Evolutionary conservation across 164 flowering plant species (phyloP).

Genomic region (Nymphaea colorata): DNA sequence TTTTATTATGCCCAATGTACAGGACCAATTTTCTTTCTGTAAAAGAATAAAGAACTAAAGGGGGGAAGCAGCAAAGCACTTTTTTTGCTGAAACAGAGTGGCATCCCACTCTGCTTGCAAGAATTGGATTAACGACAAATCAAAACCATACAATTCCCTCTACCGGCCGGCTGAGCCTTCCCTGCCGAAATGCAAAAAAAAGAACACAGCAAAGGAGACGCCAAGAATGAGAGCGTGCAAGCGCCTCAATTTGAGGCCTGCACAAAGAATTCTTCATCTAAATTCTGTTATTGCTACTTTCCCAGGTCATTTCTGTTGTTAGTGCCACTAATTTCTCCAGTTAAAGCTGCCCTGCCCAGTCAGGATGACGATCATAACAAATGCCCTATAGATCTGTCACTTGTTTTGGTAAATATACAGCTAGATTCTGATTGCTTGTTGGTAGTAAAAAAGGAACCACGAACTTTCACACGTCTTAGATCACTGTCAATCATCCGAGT

Average conservation of each 20-base stretch:
- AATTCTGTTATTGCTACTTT: constrained; percentile 1
- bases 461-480: background rate
- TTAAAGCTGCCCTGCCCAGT: background rate
- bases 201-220: background rate
- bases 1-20: background rate
- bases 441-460: background rate
- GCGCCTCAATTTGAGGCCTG: constrained; percentile 9
- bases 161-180: constrained; percentile 1
- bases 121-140: constrained; percentile 2
- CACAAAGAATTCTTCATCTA: constrained; percentile 9
- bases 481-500: background rate
- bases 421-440: background rate
- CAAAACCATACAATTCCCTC: background rate
- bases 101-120: background rate
- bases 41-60: constrained; percentile 5
- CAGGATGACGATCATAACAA: background rate
- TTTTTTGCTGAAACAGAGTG: background rate
- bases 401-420: background rate
- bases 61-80: background rate
- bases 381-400: background rate
- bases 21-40: constrained; percentile 3
- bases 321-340: background rate
- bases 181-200: constrained; percentile 4
- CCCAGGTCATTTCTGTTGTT: constrained; percentile 2
- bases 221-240: constrained; percentile 5